Evolutionary conservation across 2,329 filamentous ascomycete species (phyloP).

Genomic region (Exophiala dermatitidis): DNA sequence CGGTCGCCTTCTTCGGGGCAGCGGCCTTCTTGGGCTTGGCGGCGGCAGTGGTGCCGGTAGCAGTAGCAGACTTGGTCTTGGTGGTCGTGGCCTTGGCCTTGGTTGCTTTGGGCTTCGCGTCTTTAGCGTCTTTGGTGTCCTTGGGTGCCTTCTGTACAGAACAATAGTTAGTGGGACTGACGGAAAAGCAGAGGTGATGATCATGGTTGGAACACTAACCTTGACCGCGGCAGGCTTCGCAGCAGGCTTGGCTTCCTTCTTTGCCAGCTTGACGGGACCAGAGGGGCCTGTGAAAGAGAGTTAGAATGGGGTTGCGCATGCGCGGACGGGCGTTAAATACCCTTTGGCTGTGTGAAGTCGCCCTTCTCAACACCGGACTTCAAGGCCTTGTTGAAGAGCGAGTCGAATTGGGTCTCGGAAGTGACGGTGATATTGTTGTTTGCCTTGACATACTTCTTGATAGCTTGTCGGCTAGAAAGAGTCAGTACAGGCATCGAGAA

Average conservation of each 20-base stretch:
- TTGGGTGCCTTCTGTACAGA: slow-evolving; percentile 20
- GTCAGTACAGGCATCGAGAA: slow-evolving; percentile 17
- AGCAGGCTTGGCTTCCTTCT: slow-evolving; percentile 57
- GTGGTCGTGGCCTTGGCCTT: slow-evolving; percentile 32
- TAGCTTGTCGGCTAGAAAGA: slow-evolving; percentile 55
- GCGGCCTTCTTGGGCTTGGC: slow-evolving; percentile 45
- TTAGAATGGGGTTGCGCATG: neutral
- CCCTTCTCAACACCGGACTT: slow-evolving; percentile 77
- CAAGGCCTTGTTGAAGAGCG: slow-evolving; percentile 79
- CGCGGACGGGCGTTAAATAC: slow-evolving; percentile 44
- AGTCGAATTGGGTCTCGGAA: slow-evolving; percentile 55
- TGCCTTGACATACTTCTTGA: slow-evolving; percentile 67
- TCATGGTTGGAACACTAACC: slow-evolving; percentile 17
- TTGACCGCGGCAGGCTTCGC: slow-evolving; percentile 34
- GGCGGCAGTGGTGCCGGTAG: slow-evolving; percentile 36
- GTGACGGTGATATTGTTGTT: slow-evolving; percentile 63
- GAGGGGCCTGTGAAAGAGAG: slow-evolving; percentile 56
- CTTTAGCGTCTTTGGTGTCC: slow-evolving; percentile 20
- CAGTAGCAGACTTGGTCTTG: slow-evolving; percentile 37
- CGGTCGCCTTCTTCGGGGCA: slow-evolving; percentile 48
- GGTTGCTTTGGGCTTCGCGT: slow-evolving; percentile 30
- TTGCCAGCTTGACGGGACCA: slow-evolving; percentile 84
- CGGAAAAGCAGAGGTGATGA: neutral
- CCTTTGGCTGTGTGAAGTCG: slow-evolving; percentile 84
- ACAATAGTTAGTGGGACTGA: slow-evolving; percentile 10